Percentiles rank a stretch among this genome's conserved stretches.
phyloP scores from a whole-genome alignment of 1,284 basidiomycete species.

The Marasmius tenuissimus region DNA sequence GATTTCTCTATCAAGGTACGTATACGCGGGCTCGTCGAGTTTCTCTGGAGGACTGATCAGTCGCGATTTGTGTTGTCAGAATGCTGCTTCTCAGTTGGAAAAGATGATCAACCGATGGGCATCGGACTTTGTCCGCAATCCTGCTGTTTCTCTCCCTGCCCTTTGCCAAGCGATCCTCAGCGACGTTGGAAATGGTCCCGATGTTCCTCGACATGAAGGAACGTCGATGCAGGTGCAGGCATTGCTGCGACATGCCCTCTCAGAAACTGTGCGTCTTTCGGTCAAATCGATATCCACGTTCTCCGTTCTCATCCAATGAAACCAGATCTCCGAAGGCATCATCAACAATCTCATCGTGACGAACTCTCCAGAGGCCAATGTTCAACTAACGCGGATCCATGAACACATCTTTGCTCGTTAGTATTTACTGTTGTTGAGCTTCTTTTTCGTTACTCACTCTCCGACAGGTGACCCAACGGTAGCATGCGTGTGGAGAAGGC shows the following conservation, averaged over 20 bases:
- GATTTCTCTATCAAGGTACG: constrained; percentile 82
- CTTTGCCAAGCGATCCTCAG: constrained; percentile 58
- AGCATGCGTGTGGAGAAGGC: constrained; percentile 80
- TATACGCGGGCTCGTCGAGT: neutral
- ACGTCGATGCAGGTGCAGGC: constrained; percentile 73
- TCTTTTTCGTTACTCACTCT: constrained; percentile 1
- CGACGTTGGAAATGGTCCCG: constrained; percentile 54
- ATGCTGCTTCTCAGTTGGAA: constrained; percentile 74
- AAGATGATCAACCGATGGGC: constrained; percentile 82
- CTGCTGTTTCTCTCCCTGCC: constrained; percentile 51
- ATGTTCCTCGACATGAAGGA: constrained; percentile 37
- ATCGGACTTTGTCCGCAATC: constrained; percentile 63
- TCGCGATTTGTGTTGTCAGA: constrained; percentile 37
- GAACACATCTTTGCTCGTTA: constrained; percentile 79
- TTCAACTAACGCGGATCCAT: constrained; percentile 78
- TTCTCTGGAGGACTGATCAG: too few relatives aligned
- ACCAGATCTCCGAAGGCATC: constrained; percentile 66
- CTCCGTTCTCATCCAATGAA: neutral
- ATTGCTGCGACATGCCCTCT: constrained; percentile 73
- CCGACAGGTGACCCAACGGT: constrained; percentile 72
- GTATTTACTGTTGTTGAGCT: constrained; percentile 24
- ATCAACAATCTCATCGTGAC: constrained; percentile 79
- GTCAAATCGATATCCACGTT: neutral
- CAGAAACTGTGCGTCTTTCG: constrained; percentile 45
- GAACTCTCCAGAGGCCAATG: constrained; percentile 76